A percentile compares a stretch with the other conserved stretches of the same genome.
phyloP scores from a whole-genome alignment of 495 filamentous ascomycete genomes.

The Staphylotrichum longicolle region DNA sequence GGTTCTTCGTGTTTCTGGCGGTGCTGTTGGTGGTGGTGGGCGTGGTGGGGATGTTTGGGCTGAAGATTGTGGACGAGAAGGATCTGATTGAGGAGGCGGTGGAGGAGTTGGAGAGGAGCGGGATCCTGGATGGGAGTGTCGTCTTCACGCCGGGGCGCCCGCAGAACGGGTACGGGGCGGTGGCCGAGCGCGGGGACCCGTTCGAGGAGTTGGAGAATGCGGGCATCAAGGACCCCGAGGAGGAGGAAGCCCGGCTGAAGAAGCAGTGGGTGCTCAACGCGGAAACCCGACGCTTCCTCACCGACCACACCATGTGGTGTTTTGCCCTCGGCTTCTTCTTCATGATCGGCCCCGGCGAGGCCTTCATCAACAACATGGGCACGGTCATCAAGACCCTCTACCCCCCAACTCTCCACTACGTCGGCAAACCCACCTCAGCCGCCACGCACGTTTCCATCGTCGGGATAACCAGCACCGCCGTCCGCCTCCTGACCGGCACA shows the following conservation, averaged over 20 bases:
- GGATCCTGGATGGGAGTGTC: conserved; percentile 62
- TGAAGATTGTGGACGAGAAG: conserved; percentile 60
- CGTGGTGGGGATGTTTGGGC: conserved; percentile 66
- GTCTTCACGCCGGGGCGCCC: conserved; percentile 36
- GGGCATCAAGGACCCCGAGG: conserved; percentile 39
- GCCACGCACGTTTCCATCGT: conserved; percentile 92
- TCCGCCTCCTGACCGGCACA: conserved; percentile 79
- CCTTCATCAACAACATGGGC: conserved; percentile 96
- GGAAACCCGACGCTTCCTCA: conserved; percentile 78
- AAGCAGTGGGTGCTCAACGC: conserved; percentile 85
- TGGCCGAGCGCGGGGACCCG: conserved; percentile 26
- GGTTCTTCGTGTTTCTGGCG: conserved; percentile 80
- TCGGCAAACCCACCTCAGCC: conserved; percentile 57
- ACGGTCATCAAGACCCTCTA: conserved; percentile 87
- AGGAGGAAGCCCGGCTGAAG: conserved; percentile 67
- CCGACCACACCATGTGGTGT: conserved; percentile 92
- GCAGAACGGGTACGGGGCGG: conserved; percentile 40
- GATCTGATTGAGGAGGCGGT: conserved; percentile 85
- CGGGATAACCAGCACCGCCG: conserved; percentile 83
- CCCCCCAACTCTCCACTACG: conserved; percentile 52
- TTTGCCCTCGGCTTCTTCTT: conserved; percentile 90
- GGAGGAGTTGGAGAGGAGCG: conserved; percentile 79
- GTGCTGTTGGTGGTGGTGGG: conserved; percentile 65
- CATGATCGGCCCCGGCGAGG: conserved; percentile 88
- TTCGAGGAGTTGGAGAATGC: conserved; percentile 40